A percentile compares a stretch with the other conserved stretches of the same genome.
Evolutionary conservation across 129 eudicot species (phyloP).

Genomic region (Calendula officinalis): DNA sequence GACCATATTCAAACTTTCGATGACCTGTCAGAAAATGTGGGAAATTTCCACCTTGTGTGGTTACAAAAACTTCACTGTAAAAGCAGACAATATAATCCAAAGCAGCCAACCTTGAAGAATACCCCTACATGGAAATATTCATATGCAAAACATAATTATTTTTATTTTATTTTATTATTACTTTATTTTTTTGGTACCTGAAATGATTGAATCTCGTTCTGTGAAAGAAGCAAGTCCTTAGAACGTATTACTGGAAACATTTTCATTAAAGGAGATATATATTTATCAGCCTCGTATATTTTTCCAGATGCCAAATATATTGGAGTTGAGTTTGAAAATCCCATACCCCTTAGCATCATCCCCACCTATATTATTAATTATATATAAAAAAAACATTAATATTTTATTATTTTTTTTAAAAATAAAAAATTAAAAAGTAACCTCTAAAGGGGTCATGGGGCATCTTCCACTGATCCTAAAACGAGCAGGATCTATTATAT

Average conservation of each 20-base stretch:
- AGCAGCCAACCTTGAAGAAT: constrained; percentile 91
- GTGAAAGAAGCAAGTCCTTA: constrained; percentile 68
- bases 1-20: constrained; percentile 69
- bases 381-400: not conserved
- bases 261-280: constrained; percentile 66
- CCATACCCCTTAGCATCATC: constrained; percentile 97
- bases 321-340: constrained; percentile 69
- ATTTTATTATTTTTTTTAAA: not conserved
- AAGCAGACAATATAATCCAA: constrained; percentile 83
- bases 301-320: constrained; percentile 85
- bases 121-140: constrained; percentile 39
- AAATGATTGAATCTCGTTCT: constrained; percentile 69
- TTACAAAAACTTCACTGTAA: constrained; percentile 83
- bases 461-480: constrained; percentile 69
- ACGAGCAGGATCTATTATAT: constrained; percentile 47
- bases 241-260: constrained; percentile 80
- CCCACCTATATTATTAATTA: constrained; percentile 58
- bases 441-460: constrained; percentile 94
- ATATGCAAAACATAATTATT: not conserved
- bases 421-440: constrained; percentile 31
- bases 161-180: not conserved
- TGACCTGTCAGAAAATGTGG: constrained; percentile 97
- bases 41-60: constrained; percentile 96
- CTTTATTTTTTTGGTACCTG: constrained; percentile 49
- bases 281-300: constrained; percentile 63